These are phyloP conservation scores for Vanderwaltozyma verrucispora DNA, from an alignment of 805 yeast genomes.

Conservation along the genomic window DNA sequence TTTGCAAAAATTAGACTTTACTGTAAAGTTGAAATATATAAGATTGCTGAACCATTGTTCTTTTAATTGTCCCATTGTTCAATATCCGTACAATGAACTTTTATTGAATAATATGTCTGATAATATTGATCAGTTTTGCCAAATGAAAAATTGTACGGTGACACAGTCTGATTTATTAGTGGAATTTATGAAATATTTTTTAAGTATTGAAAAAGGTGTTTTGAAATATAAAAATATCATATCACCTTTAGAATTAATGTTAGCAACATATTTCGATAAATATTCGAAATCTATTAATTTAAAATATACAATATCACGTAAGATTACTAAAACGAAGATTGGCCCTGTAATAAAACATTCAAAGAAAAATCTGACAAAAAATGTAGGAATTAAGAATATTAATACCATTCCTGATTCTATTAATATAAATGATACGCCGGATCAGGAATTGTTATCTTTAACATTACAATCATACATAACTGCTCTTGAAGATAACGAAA, in stretches of 20 bases:
- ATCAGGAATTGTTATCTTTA: conserved; percentile 9
- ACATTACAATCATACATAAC: conserved; percentile 11
- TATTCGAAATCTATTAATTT: neutral
- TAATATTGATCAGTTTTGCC: no score
- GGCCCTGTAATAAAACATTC: neutral
- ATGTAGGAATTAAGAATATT: neutral
- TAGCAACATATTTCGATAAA: neutral
- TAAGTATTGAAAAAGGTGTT: neutral
- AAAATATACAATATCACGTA: neutral
- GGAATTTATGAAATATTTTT: neutral
- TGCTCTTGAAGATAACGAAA: neutral
- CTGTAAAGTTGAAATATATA: conserved; percentile 11
- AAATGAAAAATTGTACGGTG: conserved; percentile 1
- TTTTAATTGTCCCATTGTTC: no score
- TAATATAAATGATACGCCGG: conserved; percentile 12
- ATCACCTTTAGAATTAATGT: conserved; percentile 5
- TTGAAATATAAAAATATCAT: conserved; percentile 1
- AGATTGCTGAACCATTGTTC: conserved; percentile 11
- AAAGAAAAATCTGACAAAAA: no score
- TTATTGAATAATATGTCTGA: no score
- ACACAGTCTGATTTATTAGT: neutral
- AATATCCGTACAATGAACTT: no score
- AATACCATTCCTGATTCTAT: conserved; percentile 17
- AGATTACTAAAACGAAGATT: neutral
- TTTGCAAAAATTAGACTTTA: conserved; percentile 6